Conservation (phyloP, 1,139 yeast species). For the Magnusiomyces starmeri region DNA sequence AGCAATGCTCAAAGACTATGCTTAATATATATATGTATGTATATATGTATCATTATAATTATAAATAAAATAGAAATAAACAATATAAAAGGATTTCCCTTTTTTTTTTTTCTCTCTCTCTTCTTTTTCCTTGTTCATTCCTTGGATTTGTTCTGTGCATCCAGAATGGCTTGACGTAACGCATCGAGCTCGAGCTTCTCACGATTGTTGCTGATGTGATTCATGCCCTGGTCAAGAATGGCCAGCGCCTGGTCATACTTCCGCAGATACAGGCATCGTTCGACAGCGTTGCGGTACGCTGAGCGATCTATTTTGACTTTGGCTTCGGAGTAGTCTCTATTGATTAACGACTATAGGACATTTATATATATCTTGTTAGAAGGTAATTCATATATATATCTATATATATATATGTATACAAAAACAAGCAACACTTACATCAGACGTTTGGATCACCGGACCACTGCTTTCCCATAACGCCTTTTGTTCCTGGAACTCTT, state of each 20-base stretch:
- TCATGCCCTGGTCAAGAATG: conserved; percentile 21
- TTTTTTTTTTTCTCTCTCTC: no score
- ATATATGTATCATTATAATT: no score
- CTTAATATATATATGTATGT: no score
- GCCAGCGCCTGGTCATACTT: conserved; percentile 27
- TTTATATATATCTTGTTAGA: no score
- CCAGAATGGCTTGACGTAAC: background rate
- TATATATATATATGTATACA: background rate
- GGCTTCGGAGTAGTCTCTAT: conserved; percentile 18
- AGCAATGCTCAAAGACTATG: no score
- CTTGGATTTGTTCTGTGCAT: background rate
- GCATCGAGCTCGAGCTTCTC: conserved; percentile 16
- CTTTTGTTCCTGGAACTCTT: conserved; percentile 27
- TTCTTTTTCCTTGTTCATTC: no score
- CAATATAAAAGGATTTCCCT: background rate
- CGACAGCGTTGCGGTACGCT: conserved; percentile 31
- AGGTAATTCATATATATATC: no score
- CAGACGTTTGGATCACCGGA: conserved; percentile 26
- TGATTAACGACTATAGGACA: conserved; percentile 19
- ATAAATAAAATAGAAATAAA: background rate
- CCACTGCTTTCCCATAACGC: conserved; percentile 26
- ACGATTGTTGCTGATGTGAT: conserved; percentile 8
- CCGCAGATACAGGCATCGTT: conserved; percentile 30
- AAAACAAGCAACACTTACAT: conserved; percentile 14
- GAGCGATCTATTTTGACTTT: conserved; percentile 26